These are phyloP conservation scores for Trichoderma atrobrunneum DNA, from an alignment of 2,329 filamentous ascomycete genomes.

Conservation along the genomic window DNA sequence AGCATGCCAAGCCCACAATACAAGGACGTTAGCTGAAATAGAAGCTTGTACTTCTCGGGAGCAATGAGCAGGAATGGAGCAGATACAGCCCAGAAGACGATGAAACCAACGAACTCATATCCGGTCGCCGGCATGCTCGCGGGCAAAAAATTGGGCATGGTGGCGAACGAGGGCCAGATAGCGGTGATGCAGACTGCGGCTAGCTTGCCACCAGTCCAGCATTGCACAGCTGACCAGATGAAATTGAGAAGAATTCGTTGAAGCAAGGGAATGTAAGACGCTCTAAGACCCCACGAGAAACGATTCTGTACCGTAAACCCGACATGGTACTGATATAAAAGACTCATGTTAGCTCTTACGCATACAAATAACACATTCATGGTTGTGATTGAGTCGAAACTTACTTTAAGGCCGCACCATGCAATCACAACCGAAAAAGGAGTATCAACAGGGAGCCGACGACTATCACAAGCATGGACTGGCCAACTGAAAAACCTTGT, in stretches of 20 bases:
- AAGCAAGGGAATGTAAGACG: not conserved
- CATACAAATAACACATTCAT: rapidly evolving
- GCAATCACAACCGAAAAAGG: not conserved
- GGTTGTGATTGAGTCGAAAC: not conserved
- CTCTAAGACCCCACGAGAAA: not conserved
- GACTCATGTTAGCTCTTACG: not conserved
- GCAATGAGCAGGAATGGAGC: not conserved
- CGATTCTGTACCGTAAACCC: not conserved
- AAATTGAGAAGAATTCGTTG: not conserved
- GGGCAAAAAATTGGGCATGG: not conserved
- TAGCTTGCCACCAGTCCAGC: not conserved
- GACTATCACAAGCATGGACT: not conserved
- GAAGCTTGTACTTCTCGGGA: not conserved
- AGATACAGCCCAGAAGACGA: not conserved
- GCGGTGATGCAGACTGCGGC: not conserved
- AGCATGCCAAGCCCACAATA: not conserved
- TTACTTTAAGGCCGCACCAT: not conserved
- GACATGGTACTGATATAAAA: not conserved
- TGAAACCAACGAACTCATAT: not conserved
- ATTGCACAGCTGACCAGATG: not conserved
- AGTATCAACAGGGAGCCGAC: not conserved
- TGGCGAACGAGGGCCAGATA: not conserved
- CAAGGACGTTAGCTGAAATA: not conserved
- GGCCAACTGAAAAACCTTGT: not conserved
- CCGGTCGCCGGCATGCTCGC: not conserved